Conservation (phyloP, 805 yeast species). For the Sporopachydermia lactativora region DNA sequence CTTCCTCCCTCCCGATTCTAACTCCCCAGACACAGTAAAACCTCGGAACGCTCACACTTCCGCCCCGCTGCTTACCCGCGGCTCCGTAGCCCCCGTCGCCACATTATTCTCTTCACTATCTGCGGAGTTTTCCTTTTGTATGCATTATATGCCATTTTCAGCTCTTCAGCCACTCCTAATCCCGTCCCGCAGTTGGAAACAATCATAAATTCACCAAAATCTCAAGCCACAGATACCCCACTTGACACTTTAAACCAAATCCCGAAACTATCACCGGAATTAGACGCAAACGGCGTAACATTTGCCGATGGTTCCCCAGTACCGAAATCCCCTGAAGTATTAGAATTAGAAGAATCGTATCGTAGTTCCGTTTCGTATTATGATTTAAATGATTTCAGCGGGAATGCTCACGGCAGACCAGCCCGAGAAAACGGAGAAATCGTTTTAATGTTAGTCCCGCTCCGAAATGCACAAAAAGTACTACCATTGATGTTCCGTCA, state of each 20-base stretch:
- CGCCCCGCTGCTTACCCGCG: too few relatives aligned
- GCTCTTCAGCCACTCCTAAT: neutral
- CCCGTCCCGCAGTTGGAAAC: neutral
- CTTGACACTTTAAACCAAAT: neutral
- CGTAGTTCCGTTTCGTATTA: slow-evolving; percentile 41
- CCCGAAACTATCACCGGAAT: neutral
- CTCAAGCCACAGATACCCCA: neutral
- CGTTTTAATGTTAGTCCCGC: slow-evolving; percentile 57
- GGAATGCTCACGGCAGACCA: slow-evolving; percentile 32
- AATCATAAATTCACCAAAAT: neutral
- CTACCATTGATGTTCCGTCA: slow-evolving; percentile 75
- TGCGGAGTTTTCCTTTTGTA: too few relatives aligned
- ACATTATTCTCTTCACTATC: too few relatives aligned
- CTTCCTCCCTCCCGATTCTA: too few relatives aligned
- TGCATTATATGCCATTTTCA: neutral
- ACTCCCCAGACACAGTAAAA: too few relatives aligned
- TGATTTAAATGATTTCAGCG: slow-evolving; percentile 45
- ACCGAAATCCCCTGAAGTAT: neutral
- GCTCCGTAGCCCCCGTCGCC: too few relatives aligned
- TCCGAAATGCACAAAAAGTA: slow-evolving; percentile 68
- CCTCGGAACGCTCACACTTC: too few relatives aligned
- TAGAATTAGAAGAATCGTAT: slow-evolving; percentile 25
- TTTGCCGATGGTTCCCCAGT: neutral
- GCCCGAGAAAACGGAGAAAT: slow-evolving; percentile 32
- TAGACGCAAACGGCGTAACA: neutral